Percentiles rank a stretch among this genome's conserved stretches.
These are phyloP conservation scores for Ganoderma resinaceum DNA, from an alignment of 1,284 basidiomycete genomes.

Conservation along the genomic window DNA sequence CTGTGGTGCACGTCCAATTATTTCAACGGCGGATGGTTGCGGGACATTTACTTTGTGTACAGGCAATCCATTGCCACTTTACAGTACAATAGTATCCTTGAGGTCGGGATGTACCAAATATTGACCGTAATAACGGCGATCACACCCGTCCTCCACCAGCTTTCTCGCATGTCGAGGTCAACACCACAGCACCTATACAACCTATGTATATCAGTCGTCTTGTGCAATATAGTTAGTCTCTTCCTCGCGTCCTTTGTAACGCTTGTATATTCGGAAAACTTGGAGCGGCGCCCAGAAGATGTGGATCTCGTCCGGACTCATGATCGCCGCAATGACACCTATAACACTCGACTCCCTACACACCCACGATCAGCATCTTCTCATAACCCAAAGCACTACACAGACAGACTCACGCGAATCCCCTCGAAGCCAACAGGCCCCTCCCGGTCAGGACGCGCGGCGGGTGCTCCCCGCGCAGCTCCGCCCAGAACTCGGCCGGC, in stretches of 20 bases:
- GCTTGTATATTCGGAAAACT: constrained; percentile 21
- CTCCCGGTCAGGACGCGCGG: constrained; percentile 10
- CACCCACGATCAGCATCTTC: not conserved
- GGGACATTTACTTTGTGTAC: not conserved
- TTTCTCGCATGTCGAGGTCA: not conserved
- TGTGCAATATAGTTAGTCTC: not conserved
- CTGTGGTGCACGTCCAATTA: too few relatives aligned
- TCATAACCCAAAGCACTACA: not conserved
- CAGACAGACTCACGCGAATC: constrained; percentile 19
- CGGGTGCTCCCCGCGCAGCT: not conserved
- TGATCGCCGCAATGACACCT: constrained; percentile 19
- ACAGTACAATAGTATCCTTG: not conserved
- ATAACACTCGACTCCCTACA: constrained; percentile 16
- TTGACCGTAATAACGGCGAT: too few relatives aligned
- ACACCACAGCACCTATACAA: not conserved
- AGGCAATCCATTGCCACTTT: not conserved
- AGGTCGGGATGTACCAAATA: not conserved
- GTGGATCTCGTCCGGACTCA: constrained; percentile 25
- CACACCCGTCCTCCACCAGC: too few relatives aligned
- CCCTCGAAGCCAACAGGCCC: constrained; percentile 15
- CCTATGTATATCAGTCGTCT: not conserved
- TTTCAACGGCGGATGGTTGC: not conserved
- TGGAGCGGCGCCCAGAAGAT: constrained; percentile 22
- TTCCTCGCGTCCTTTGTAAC: constrained; percentile 21
- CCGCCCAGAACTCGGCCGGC: constrained; percentile 9